Percentiles rank a stretch among this genome's conserved stretches.
Evolutionary conservation across 2,329 filamentous ascomycete genomes (phyloP).

Genomic region (Metarhizium robertsii): DNA sequence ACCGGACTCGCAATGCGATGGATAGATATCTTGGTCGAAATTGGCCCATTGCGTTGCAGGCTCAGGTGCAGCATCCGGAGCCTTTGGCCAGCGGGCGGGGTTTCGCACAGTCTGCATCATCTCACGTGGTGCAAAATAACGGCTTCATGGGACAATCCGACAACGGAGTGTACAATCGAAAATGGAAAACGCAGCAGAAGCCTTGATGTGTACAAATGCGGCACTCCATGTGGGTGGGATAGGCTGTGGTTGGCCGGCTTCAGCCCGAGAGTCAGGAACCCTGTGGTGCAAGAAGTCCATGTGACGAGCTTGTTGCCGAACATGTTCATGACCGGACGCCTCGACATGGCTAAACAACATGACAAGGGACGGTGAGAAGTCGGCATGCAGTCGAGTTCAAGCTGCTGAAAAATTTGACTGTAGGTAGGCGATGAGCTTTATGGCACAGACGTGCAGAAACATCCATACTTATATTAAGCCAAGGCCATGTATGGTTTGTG

Average conservation of each 20-base stretch:
- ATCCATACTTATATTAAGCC: no score
- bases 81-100: background rate
- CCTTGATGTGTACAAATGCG: background rate
- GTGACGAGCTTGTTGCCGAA: background rate
- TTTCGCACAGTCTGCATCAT: background rate
- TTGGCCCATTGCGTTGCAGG: no score
- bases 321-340: background rate
- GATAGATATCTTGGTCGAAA: background rate
- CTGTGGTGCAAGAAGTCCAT: background rate
- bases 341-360: no score
- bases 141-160: background rate
- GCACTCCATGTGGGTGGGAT: background rate
- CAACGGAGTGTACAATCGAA: background rate
- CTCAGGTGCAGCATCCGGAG: background rate
- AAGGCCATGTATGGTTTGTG: no score
- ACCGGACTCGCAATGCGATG: background rate
- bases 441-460: no score
- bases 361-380: no score
- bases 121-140: background rate
- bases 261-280: background rate
- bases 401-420: no score
- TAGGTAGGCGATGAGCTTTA: no score
- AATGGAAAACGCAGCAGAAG: background rate
- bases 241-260: background rate
- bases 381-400: no score